Evolutionary conservation across 169 alveolate species (phyloP), one percentile per base, ranked within the genome.

Genomic region (Plasmodium inui): DNA sequence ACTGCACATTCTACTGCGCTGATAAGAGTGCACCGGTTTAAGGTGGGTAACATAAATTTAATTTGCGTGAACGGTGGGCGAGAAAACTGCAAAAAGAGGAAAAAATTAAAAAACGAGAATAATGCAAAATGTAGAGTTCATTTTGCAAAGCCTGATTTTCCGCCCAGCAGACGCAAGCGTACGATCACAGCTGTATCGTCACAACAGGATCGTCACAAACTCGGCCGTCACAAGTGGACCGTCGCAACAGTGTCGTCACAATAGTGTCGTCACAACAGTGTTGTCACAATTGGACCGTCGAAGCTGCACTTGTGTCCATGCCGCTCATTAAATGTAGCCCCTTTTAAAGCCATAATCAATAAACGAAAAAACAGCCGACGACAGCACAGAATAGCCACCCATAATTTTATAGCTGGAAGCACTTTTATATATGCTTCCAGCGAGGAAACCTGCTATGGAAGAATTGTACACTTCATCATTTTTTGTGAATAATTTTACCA

Each of bases 381-480:
- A 72, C 22, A 94, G 85, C 19, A 92, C 55, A 26, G 98, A 95
- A 85, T 95, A 95, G 70, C 86, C 94, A 53, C 95, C 96, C 10
- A 95, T 61, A 14, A 97, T 72, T 76, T 70, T 72, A 91, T 96
- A 95, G 26, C 90, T 90, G 12, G 96, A 93, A 28, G 96, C 82
- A 92, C 95, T 76, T 83, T 97, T 97, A 76, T 96, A 97, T 6
- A 97, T 92, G 32, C 98, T 98, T n/a, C 98, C 98, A 3, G 98
- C 93, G 44, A 95, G 83, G n/a, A 95, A 92, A 1, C 98, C 98
- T 7, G 98, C 96, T 4, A 95, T 81, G 14, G 97, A 92, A 0
- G 98, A 96, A 71, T 95, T 93, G 44, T 84, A 84, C 44, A 61
- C 44, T 79, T 97, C 98, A 32, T 90, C 95, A 37, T 96, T 90